Evolutionary conservation across 2,329 filamentous ascomycete genomes (phyloP).

Genomic region (Dothistroma septosporum): DNA sequence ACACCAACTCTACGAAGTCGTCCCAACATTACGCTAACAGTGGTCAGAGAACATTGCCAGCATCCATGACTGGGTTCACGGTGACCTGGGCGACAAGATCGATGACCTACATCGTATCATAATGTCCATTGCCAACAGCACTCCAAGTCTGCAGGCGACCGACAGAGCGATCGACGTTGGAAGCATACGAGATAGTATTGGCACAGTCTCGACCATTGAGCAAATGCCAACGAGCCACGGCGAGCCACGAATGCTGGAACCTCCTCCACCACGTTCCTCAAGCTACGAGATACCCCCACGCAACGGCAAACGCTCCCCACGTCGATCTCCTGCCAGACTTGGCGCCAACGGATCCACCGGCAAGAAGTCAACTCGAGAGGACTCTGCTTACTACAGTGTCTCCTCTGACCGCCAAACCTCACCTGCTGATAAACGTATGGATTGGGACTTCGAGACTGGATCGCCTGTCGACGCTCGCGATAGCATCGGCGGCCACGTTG

Average conservation of each 20-base stretch:
- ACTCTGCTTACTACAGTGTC: conserved; percentile 22
- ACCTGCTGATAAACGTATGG: conserved; percentile 12
- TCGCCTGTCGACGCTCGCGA: conserved; percentile 16
- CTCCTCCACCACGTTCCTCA: conserved; percentile 13
- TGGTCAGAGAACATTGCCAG: conserved; percentile 26
- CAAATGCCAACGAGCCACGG: conserved; percentile 1
- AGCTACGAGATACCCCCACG: conserved; percentile 13
- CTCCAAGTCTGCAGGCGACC: conserved; percentile 17
- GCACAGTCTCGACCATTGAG: conserved; percentile 19
- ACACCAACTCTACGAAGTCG: not conserved
- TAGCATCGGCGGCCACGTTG: conserved; percentile 16
- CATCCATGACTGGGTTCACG: conserved; percentile 29
- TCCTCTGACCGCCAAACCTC: not conserved
- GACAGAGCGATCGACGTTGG: conserved; percentile 13
- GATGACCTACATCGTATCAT: conserved; percentile 30
- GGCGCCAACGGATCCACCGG: conserved; percentile 2
- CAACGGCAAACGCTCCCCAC: conserved; percentile 5
- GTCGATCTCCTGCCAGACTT: conserved; percentile 4
- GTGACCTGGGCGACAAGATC: conserved; percentile 28
- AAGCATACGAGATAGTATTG: conserved; percentile 16
- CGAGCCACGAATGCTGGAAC: conserved; percentile 5
- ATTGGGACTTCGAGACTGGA: conserved; percentile 25
- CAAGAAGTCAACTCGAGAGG: conserved; percentile 15
- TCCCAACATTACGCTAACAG: not conserved
- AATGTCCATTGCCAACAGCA: conserved; percentile 27